These are phyloP conservation scores for Fusarium sp. DNA, from an alignment of 2,329 filamentous ascomycete species.

Conservation along the genomic window DNA sequence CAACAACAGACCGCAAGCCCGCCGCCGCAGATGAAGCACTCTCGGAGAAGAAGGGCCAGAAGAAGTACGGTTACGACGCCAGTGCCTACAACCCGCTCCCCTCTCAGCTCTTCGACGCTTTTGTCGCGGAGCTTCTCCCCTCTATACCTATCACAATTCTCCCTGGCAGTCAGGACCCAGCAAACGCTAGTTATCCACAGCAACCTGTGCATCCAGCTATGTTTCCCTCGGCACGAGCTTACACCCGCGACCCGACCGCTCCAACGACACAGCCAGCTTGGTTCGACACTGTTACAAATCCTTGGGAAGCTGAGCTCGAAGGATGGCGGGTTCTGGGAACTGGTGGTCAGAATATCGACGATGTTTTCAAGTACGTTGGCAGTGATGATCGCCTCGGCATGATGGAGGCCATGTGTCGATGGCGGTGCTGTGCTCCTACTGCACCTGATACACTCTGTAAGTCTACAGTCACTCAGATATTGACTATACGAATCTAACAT, in stretches of 20 bases:
- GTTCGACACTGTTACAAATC: constrained; percentile 93
- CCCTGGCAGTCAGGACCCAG: constrained; percentile 86
- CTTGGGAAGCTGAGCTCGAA: constrained; percentile 90
- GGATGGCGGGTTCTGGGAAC: constrained; percentile 90
- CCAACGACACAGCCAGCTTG: constrained; percentile 69
- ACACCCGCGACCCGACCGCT: constrained; percentile 64
- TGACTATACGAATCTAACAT: constrained; percentile 29
- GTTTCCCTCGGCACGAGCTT: constrained; percentile 82
- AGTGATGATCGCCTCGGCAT: constrained; percentile 83
- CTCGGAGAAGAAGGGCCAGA: constrained; percentile 65
- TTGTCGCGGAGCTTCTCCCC: constrained; percentile 84
- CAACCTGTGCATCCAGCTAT: constrained; percentile 94
- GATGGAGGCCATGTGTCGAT: constrained; percentile 95
- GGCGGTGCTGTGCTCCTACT: constrained; percentile 91
- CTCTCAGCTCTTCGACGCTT: constrained; percentile 84
- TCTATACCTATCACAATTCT: constrained; percentile 90
- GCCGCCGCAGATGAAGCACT: constrained; percentile 55
- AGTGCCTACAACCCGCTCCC: constrained; percentile 88
- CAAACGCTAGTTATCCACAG: constrained; percentile 90
- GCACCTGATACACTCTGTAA: constrained; percentile 95
- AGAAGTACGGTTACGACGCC: constrained; percentile 96
- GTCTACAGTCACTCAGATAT: constrained; percentile 52
- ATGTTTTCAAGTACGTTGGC: constrained; percentile 91
- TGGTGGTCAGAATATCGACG: constrained; percentile 92
- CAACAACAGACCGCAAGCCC: constrained; percentile 64